phyloP scores from a whole-genome alignment of 176 grass and related monocot genomes.

The Juncus effusus region DNA sequence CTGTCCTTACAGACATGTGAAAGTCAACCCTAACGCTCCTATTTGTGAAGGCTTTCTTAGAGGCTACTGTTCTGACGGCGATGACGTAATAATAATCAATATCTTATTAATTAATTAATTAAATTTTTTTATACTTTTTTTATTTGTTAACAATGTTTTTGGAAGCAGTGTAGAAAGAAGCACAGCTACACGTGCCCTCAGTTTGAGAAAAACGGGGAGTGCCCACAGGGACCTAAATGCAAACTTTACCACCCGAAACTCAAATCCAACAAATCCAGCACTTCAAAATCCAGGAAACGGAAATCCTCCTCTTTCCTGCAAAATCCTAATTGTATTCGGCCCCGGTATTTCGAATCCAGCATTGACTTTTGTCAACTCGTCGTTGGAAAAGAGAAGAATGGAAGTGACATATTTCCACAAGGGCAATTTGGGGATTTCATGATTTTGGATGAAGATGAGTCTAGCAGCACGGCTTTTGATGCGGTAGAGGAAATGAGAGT shows the following conservation, averaged over 20 bases:
- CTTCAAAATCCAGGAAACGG: constrained; percentile 45
- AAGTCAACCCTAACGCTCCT: constrained; percentile 71
- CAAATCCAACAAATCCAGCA: constrained; percentile 43
- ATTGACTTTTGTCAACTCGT: constrained; percentile 27
- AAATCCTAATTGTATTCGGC: constrained; percentile 42
- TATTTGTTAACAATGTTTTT: constrained; percentile 41
- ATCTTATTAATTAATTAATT: constrained; percentile 1
- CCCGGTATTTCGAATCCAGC: constrained; percentile 66
- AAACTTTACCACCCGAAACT: constrained; percentile 92
- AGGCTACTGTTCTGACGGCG: constrained; percentile 87
- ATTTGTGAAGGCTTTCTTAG: constrained; percentile 84
- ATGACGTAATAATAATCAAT: constrained; percentile 56
- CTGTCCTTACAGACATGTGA: constrained; percentile 98
- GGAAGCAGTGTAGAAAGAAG: constrained; percentile 88
- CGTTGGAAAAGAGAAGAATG: constrained; percentile 31
- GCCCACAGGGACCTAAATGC: constrained; percentile 67
- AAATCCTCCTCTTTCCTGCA: constrained; percentile 32
- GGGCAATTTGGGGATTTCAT: constrained; percentile 50
- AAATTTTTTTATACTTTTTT: not conserved
- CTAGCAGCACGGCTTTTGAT: not conserved
- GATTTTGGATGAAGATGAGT: constrained; percentile 19
- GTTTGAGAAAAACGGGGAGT: constrained; percentile 74
- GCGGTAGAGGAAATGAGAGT: constrained; percentile 11
- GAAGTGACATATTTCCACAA: constrained; percentile 23
- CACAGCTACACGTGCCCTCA: constrained; percentile 79